These are phyloP conservation scores for Globisporangium acanthophoron DNA, from an alignment of 352 stramenopile species.

Conservation along the genomic window DNA sequence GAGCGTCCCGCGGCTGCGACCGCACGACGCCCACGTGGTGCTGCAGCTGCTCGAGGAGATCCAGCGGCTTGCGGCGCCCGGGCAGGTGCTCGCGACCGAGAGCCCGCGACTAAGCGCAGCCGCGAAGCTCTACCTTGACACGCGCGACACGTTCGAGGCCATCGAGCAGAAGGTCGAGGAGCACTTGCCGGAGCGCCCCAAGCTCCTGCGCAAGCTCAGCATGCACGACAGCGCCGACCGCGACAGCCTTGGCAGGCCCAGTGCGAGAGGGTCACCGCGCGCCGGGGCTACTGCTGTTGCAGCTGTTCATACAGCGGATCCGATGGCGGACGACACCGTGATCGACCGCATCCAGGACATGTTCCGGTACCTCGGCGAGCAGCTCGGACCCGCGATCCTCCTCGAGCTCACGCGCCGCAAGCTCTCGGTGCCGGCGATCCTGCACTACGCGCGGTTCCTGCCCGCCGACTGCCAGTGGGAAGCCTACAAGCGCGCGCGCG, in stretches of 20 bases:
- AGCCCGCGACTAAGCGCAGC: slow-evolving; percentile 47
- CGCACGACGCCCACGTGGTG: slow-evolving; percentile 51
- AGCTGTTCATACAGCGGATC: not conserved
- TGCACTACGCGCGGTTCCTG: slow-evolving; percentile 68
- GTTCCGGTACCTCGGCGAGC: slow-evolving; percentile 53
- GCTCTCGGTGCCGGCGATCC: slow-evolving; percentile 39
- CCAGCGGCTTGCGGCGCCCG: slow-evolving; percentile 26
- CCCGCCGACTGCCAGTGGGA: slow-evolving; percentile 55
- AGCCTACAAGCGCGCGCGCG: slow-evolving; percentile 52
- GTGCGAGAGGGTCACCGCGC: slow-evolving; percentile 1
- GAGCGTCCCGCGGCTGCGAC: not conserved
- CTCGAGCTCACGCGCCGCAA: slow-evolving; percentile 49
- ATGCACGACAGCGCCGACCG: slow-evolving; percentile 21
- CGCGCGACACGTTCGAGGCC: slow-evolving; percentile 63
- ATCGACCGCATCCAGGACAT: slow-evolving; percentile 68
- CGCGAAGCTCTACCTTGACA: slow-evolving; percentile 72
- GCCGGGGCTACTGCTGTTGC: not conserved
- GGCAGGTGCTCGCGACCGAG: slow-evolving; percentile 19
- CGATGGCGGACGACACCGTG: slow-evolving; percentile 25
- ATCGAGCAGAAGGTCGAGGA: slow-evolving; percentile 54
- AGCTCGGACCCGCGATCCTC: slow-evolving; percentile 38
- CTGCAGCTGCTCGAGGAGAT: slow-evolving; percentile 73
- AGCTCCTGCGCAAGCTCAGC: slow-evolving; percentile 53
- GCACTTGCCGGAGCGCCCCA: slow-evolving; percentile 31
- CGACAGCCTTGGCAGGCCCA: not conserved